A percentile compares a stretch with the other conserved stretches of the same genome.
These are phyloP conservation scores for Glycine tomentella DNA, from an alignment of 306 rosid species.

Conservation along the genomic window DNA sequence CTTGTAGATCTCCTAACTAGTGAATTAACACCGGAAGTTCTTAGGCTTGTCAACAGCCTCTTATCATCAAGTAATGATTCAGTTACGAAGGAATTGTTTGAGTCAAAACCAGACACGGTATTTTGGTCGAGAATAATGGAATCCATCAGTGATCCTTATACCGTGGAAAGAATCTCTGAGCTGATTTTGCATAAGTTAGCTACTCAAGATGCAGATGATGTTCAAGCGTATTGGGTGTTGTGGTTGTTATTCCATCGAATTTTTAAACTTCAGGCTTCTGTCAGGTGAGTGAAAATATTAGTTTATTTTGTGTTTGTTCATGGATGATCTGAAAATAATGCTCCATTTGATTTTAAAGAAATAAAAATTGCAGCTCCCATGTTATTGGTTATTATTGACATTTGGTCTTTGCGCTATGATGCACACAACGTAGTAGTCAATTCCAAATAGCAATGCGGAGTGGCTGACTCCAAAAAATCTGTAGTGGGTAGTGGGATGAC, in stretches of 20 bases:
- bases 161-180: slow-evolving; percentile 83
- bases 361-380: not conserved
- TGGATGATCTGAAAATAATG: slow-evolving; percentile 27
- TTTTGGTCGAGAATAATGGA: slow-evolving; percentile 86
- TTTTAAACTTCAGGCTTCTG: slow-evolving; percentile 61
- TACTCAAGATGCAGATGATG: slow-evolving; percentile 64
- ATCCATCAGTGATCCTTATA: slow-evolving; percentile 73
- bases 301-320: slow-evolving; percentile 39
- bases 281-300: slow-evolving; percentile 63
- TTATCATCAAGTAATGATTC: slow-evolving; percentile 55
- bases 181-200: slow-evolving; percentile 79
- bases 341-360: slow-evolving; percentile 31
- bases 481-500: slow-evolving; percentile 2
- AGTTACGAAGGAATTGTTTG: slow-evolving; percentile 52
- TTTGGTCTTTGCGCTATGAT: not conserved
- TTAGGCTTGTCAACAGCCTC: slow-evolving; percentile 62
- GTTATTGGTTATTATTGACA: not conserved
- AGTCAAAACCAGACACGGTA: slow-evolving; percentile 58
- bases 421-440: not conserved
- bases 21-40: slow-evolving; percentile 63
- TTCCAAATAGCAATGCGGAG: not conserved
- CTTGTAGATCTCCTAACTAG: slow-evolving; percentile 71
- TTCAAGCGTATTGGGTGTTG: slow-evolving; percentile 87
- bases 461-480: not conserved
- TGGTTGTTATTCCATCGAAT: slow-evolving; percentile 78